Conservation (phyloP, 306 rosid species). For the Myrica gale region DNA sequence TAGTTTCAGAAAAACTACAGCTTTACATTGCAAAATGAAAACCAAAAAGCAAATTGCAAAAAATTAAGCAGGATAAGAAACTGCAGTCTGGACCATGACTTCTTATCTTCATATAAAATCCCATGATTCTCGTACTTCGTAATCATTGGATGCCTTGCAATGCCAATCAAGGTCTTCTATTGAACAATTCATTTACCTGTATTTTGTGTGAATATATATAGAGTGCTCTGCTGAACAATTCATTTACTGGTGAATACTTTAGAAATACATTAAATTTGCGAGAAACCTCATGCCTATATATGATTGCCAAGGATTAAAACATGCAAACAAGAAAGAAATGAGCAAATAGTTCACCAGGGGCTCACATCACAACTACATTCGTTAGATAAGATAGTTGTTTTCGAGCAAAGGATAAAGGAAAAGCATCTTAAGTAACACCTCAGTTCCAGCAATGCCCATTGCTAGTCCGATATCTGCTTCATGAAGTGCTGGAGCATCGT, state of each 20-base stretch:
- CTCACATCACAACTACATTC: slow-evolving; percentile 9
- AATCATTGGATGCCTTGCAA: not conserved
- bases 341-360: not conserved
- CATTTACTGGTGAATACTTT: too few relatives aligned
- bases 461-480: slow-evolving; percentile 99
- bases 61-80: not conserved
- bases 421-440: slow-evolving; percentile 45
- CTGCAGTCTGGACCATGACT: not conserved
- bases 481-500: slow-evolving; percentile 98
- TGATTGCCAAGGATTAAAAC: slow-evolving; percentile 9
- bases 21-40: not conserved
- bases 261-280: too few relatives aligned
- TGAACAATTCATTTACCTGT: too few relatives aligned
- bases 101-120: not conserved
- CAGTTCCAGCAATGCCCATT: slow-evolving; percentile 99
- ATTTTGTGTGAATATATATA: too few relatives aligned
- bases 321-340: slow-evolving; percentile 10
- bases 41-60: not conserved
- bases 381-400: slow-evolving; percentile 7
- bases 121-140: not conserved
- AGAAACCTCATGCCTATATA: too few relatives aligned
- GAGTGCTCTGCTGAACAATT: too few relatives aligned
- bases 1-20: not conserved
- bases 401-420: slow-evolving; percentile 6
- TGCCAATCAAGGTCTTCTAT: too few relatives aligned